A percentile compares a stretch with the other conserved stretches of the same genome.
phyloP scores from a whole-genome alignment of 169 alveolate genomes.

The Plasmodium fragile region DNA sequence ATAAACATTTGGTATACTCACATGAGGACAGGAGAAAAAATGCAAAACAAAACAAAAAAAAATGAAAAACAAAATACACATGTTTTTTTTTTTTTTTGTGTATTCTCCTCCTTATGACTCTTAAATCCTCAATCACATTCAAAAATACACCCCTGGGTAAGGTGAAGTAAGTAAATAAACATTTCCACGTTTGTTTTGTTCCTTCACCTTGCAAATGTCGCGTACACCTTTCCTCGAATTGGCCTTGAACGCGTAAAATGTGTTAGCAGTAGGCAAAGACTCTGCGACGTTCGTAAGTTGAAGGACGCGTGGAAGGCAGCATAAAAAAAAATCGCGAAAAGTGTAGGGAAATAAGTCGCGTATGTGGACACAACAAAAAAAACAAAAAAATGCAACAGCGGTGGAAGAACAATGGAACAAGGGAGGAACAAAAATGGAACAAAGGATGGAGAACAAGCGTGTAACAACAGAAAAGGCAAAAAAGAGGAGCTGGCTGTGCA shows the following conservation, averaged over 20 bases:
- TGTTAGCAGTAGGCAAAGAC: background rate
- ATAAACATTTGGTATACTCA: background rate
- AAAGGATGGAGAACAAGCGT: background rate
- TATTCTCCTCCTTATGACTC: background rate
- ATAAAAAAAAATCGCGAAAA: background rate
- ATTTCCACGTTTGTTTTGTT: background rate
- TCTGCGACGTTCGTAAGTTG: background rate
- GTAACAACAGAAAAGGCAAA: slow-evolving; percentile 2
- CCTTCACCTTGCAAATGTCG: background rate
- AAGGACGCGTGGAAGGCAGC: background rate
- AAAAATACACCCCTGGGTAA: slow-evolving; percentile 24
- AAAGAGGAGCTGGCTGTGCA: background rate
- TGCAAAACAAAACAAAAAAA: background rate
- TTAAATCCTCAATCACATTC: slow-evolving; percentile 5
- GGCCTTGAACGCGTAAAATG: background rate
- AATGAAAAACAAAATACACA: background rate
- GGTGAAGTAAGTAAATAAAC: background rate
- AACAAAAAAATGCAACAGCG: slow-evolving; percentile 3
- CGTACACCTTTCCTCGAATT: background rate
- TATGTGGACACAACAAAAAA: background rate
- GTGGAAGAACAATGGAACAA: background rate
- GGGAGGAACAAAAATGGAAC: background rate
- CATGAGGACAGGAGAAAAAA: background rate
- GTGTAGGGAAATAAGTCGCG: background rate
- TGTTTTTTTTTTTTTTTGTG: slow-evolving; percentile 8